Evolutionary conservation across 805 yeast species (phyloP).

Genomic region (Lipomyces oligophaga): DNA sequence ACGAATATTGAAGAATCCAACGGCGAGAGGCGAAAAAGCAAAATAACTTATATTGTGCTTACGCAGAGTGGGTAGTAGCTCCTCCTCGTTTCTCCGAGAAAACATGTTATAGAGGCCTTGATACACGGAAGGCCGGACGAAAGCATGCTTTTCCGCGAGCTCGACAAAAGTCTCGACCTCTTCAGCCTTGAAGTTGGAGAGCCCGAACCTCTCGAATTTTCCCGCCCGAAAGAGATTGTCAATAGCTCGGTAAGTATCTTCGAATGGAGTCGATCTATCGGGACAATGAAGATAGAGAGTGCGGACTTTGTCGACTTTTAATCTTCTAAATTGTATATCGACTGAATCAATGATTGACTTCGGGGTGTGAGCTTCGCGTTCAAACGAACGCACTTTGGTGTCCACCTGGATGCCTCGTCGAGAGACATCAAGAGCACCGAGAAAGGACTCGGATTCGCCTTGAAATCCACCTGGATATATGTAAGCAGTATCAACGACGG

Average conservation of each 20-base stretch:
- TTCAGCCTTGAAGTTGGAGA: conserved; percentile 32
- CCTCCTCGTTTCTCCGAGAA: conserved; percentile 30
- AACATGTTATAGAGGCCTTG: conserved; percentile 36
- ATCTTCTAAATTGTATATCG: conserved; percentile 15
- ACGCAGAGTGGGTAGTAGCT: conserved; percentile 31
- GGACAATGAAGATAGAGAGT: conserved; percentile 28
- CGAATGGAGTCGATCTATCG: conserved; percentile 32
- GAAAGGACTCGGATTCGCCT: conserved; percentile 25
- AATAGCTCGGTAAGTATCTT: conserved; percentile 33
- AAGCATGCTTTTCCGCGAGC: conserved; percentile 29
- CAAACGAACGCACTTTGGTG: conserved; percentile 25
- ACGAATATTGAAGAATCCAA: conserved; percentile 21
- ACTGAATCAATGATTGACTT: conserved; percentile 15
- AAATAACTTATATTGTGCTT: conserved; percentile 29
- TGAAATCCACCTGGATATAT: conserved; percentile 25
- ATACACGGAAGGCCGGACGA: conserved; percentile 34
- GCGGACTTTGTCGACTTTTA: conserved; percentile 17
- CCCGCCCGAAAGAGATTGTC: conserved; percentile 31
- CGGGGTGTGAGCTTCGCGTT: conserved; percentile 12
- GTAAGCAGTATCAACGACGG: conserved; percentile 25
- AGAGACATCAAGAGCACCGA: conserved; percentile 13
- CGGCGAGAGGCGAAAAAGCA: conserved; percentile 21
- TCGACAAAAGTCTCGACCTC: conserved; percentile 31
- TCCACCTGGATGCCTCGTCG: conserved; percentile 13
- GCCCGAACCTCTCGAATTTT: conserved; percentile 32